Evolutionary conservation across 1,139 yeast species (phyloP), one percentile per base, ranked within the genome.

Genomic region (Scheffersomyces lignicola): DNA sequence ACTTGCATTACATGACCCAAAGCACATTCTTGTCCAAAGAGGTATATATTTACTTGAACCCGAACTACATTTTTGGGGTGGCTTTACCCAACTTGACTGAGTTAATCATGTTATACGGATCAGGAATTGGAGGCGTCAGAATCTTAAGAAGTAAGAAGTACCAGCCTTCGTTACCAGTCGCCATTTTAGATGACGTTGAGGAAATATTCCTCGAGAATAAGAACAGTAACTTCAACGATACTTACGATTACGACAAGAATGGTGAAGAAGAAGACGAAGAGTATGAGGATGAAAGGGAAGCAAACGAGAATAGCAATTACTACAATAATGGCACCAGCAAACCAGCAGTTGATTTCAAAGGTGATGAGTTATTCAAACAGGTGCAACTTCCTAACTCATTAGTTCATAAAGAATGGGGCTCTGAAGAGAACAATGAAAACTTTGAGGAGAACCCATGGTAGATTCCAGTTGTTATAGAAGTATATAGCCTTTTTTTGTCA

Each of bases 101-200:
- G 52, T 54, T 83, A 42, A 68, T 83, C 14, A 76, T 68, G 40
- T 67, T 66, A 32, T 83, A 78, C 52, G 86, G 88, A 1, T 69
- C 81, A 1, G 86, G 85, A 3, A 52, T 74, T 15, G 82, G 81
- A 3, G 80, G 80, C 1, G 58, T 73, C 3, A 60, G 69, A 31
- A 63, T 68, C 31, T 61, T 65, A 29, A 56, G 71, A 33, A 68
- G 79, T 21, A 63, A 64, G 42, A 62, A 75, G 38, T 79, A 65
- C 48, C 84, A 79, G 50, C 92, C 94, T 2, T 62, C 76, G 15
- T 58, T 84, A 35, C 86, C 89, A 1, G 59, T 77, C 18, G 69
- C 67, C 5, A 60, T 83, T 3, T 59, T 78, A 39, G 94, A 84
- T 52, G 78, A 72, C 32, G 60, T 83, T 24, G 89, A 81, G 45